These are phyloP conservation scores for Magnaporthiopsis incrustans DNA, from an alignment of 2,329 filamentous ascomycete species.

Conservation along the genomic window DNA sequence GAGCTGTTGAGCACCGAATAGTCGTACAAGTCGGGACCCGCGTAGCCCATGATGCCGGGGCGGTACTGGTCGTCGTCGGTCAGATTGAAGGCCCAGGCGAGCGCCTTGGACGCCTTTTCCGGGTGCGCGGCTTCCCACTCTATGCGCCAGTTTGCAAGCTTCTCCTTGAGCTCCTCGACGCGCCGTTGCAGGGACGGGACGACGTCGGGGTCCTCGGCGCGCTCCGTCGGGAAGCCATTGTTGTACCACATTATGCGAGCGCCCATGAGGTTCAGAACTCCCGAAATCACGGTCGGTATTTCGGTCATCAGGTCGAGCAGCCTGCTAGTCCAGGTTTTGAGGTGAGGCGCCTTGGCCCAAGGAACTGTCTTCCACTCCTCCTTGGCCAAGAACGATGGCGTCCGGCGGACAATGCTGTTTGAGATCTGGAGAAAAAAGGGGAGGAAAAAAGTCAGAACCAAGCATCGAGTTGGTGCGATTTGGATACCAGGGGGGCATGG, in stretches of 20 bases:
- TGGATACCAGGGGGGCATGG: too few relatives aligned
- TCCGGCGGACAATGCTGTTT: slow-evolving; percentile 17
- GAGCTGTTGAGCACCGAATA: background rate
- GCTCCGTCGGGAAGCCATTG: slow-evolving; percentile 3
- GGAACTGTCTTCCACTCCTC: slow-evolving; percentile 17
- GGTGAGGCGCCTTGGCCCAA: slow-evolving; percentile 13
- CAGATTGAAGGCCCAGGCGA: slow-evolving; percentile 13
- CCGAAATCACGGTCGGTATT: slow-evolving; percentile 16
- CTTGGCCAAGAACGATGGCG: slow-evolving; percentile 15
- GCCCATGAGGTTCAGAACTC: slow-evolving; percentile 9
- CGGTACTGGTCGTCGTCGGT: slow-evolving; percentile 13
- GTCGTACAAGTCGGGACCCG: slow-evolving; percentile 14
- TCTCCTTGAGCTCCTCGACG: slow-evolving; percentile 4
- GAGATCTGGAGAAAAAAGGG: slow-evolving; percentile 12
- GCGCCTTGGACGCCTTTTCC: slow-evolving; percentile 8
- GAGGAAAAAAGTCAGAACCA: background rate
- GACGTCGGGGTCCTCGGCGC: slow-evolving; percentile 9
- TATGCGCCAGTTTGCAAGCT: slow-evolving; percentile 10
- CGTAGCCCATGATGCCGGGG: slow-evolving; percentile 11
- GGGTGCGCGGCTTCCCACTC: slow-evolving; percentile 10
- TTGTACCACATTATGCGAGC: slow-evolving; percentile 13
- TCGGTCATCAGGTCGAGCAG: slow-evolving; percentile 17
- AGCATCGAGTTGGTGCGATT: background rate
- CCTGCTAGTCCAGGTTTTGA: slow-evolving; percentile 14
- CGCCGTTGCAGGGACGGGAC: slow-evolving; percentile 11